Conservation (phyloP, 805 yeast species). For the Saccharomycopsis sp. region DNA sequence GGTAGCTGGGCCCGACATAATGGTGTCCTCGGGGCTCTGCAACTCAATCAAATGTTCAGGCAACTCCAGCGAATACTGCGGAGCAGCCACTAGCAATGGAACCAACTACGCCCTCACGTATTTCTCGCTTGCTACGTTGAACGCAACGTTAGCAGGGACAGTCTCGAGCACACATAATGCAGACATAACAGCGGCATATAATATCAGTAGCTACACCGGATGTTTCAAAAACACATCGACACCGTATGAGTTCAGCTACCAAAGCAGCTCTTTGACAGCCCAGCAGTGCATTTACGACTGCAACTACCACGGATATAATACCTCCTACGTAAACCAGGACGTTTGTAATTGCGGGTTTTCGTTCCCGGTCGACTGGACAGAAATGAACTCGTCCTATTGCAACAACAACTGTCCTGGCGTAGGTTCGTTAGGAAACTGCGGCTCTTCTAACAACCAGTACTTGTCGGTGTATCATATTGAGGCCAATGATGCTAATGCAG, state of each 20-base stretch:
- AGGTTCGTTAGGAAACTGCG: neutral
- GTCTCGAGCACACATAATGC: neutral
- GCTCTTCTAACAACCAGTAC: neutral
- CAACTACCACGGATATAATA: neutral
- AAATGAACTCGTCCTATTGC: neutral
- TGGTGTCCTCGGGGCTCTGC: neutral
- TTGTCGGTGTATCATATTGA: neutral
- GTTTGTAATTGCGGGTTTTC: neutral
- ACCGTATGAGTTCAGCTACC: neutral
- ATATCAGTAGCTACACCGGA: neutral
- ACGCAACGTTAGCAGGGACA: neutral
- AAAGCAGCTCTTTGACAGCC: neutral
- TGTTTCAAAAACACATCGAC: neutral
- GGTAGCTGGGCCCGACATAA: neutral
- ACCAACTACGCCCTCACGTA: neutral
- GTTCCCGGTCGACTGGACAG: neutral
- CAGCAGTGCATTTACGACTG: neutral
- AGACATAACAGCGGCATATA: neutral
- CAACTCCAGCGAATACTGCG: constrained; percentile 1
- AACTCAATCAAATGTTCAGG: neutral
- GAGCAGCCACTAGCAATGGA: neutral
- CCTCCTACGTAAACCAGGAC: neutral
- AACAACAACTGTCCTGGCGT: neutral
- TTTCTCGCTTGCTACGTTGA: neutral
- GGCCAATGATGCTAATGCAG: neutral